Base-by-base conservation (phyloP, 805 yeast genomes). In the Metschnikowia colocasiae region DNA sequence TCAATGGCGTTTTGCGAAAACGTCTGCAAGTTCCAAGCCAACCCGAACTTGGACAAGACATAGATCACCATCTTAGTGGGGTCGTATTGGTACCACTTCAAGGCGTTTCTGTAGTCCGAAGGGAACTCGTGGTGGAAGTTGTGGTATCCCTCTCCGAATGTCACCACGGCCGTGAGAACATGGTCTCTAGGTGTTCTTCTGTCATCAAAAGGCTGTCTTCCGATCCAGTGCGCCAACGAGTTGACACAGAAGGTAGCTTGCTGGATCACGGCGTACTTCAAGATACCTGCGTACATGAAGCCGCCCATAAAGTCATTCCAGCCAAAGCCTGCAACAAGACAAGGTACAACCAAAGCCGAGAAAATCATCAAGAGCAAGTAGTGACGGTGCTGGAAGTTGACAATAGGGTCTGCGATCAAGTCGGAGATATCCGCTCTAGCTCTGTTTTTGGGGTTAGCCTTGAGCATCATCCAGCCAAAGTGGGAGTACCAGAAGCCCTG, bases 101-200 rank as follows among this genome's bases (percentile, higher is more conserved):
- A 76, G 16, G 94, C 94, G 63, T 86, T 86, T 78, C 95, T 81
- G 78, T 86, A 87, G 70, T 87, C 95, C 16, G 87, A 79, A 59
- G 95, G 94, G 78, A 86, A 87, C 73, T 86, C 95, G 65, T 87
- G 95, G 67, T 87, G 95, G 81, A 86, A 87, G 70, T 87, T 87
- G 62, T 87, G 94, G 75, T 86, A 85, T 53, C 95, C 95, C 70
- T 87, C 95, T 67, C 95, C 95, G 60, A 86, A 85, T 0, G 95
- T 87, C 49, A 85, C 89, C 50, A 86, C 70, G 4, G 94, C 94
- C 43, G 94, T 85, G 52, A 87, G 60, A 62, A 81, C 79, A 66
- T 85, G 90, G 68, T 87, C 92, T 69, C 94, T 78, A 57, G 94
- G 94, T 29, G 92, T 85, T 78, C 91, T 82, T 70, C 86, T 80